Conservation (phyloP, 1,284 basidiomycete species). For the Coniferiporia weirii region DNA sequence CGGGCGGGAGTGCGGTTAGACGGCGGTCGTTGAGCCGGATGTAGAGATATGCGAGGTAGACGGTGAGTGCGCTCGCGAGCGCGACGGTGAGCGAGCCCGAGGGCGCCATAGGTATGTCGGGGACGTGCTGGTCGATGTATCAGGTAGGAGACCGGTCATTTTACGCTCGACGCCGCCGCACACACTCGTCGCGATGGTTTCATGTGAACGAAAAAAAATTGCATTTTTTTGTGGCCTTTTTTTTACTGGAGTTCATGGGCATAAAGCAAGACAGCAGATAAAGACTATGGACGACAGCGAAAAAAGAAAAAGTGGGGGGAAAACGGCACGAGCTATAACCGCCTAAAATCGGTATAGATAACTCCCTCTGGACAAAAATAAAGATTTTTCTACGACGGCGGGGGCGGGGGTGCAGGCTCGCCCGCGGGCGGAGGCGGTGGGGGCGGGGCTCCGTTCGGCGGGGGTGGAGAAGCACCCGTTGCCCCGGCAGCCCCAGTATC, state of each 20-base stretch:
- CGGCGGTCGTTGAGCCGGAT: conserved; percentile 45
- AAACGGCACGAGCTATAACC: background rate
- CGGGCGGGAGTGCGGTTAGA: conserved; percentile 40
- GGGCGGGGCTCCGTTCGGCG: conserved; percentile 9
- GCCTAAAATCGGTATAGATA: background rate
- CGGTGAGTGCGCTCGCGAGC: background rate
- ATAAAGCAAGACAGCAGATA: background rate
- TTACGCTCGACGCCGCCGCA: too few species aligned
- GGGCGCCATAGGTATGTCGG: background rate
- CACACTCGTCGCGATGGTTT: too few species aligned
- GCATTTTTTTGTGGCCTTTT: background rate
- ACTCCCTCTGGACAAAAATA: background rate
- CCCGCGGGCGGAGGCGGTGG: conserved; percentile 16
- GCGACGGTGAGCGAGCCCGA: background rate
- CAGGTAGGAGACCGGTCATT: background rate
- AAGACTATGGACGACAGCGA: background rate
- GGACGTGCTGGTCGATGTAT: background rate
- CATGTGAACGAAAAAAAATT: background rate
- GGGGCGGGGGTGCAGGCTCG: conserved; percentile 15
- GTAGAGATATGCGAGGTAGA: conserved; percentile 35
- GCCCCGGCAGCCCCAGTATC: conserved; percentile 19
- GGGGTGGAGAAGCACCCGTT: conserved; percentile 14
- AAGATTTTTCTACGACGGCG: conserved; percentile 4
- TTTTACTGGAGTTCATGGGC: background rate
- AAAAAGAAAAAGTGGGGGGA: background rate